Base-by-base conservation (phyloP, 192 early-diverging fungal species). In the Gigaspora rosea region DNA sequence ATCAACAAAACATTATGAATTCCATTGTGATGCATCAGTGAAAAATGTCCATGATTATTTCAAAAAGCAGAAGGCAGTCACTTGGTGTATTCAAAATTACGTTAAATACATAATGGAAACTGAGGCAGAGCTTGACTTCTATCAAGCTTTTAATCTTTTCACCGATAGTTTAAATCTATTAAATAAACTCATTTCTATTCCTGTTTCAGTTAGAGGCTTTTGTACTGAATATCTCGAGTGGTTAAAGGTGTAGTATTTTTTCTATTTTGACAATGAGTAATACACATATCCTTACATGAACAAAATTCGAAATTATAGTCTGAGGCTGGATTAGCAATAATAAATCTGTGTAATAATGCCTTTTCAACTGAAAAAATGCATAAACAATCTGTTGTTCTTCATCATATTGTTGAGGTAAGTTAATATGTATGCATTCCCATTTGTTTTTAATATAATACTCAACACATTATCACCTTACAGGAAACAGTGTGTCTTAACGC, bases 21-120 rank as follows among this genome's bases (percentile, higher is more conserved):
- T 27, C 58, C 52, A 10, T 59, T 73, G 56, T 58, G 12, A 12
- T 4, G 1, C 2, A n/a, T 16, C 4, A 49, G 13, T 67, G 12
- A 47, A 70, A 48, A 10, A 54, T 57, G 58, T 78, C 15, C 54
- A 78, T 70, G 49, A 67, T 48, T 78, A 70, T 16, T 78, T 78
- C 7, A 78, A 78, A 27, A 58, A 41, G 2, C 33, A 46, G 48
- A 54, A 67, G 10, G 76, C 67, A 1, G 27, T 46, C 4, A 46
- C 65, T 22, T 78, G 76, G 76, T 78, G 36, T 5, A 59, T 78
- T 57, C 64, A 78, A 62, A 8, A 33, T 8, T 78, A 70, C 32
- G 15, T 77, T 13, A 56, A 77, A 12, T 57, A 69, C 65, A 57
- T 69, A 0, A 4, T 0, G 52, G 9, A 56, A 67, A 66, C 67